Percentiles rank a stretch among this genome's conserved stretches.
phyloP scores from a whole-genome alignment of 2,329 filamentous ascomycete genomes.

The Thelonectria blattea region DNA sequence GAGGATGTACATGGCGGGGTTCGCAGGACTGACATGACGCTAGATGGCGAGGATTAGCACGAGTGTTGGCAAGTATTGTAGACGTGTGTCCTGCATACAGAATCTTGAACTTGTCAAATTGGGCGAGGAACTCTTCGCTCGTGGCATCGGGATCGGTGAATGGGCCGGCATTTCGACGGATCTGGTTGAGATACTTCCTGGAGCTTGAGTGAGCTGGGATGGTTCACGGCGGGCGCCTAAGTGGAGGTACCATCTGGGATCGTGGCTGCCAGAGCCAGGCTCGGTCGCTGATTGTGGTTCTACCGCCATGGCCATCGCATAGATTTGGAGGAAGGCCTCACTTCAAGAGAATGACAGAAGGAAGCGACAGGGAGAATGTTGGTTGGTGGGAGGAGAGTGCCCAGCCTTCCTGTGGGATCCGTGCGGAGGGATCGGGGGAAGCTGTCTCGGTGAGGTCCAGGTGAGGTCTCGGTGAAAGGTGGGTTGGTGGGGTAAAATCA shows the following conservation, averaged over 20 bases:
- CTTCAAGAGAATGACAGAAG: background rate
- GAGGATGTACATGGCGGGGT: conserved; percentile 19
- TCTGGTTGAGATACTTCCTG: conserved; percentile 84
- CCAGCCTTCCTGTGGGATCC: conserved; percentile 24
- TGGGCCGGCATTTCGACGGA: conserved; percentile 78
- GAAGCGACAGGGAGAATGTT: conserved; percentile 8
- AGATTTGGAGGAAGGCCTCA: background rate
- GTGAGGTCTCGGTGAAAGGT: conserved; percentile 36
- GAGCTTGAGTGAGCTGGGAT: conserved; percentile 25
- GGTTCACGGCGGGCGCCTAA: background rate
- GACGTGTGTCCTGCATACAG: conserved; percentile 60
- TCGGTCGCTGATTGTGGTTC: background rate
- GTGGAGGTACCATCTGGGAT: conserved; percentile 43
- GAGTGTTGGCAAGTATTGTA: background rate
- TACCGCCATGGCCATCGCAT: background rate
- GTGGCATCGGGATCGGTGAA: conserved; percentile 73
- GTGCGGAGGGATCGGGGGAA: conserved; percentile 29
- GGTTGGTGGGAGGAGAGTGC: conserved; percentile 3
- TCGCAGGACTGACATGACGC: conserved; percentile 55
- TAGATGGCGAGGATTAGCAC: conserved; percentile 38
- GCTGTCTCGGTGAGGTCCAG: conserved; percentile 39
- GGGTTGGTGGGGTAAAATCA: conserved; percentile 42
- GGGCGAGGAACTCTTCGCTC: conserved; percentile 58
- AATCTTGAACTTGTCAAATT: conserved; percentile 75
- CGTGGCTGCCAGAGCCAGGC: conserved; percentile 28